Base-by-base conservation (phyloP, 192 early-diverging fungal genomes). In the Piromyces sp. region DNA sequence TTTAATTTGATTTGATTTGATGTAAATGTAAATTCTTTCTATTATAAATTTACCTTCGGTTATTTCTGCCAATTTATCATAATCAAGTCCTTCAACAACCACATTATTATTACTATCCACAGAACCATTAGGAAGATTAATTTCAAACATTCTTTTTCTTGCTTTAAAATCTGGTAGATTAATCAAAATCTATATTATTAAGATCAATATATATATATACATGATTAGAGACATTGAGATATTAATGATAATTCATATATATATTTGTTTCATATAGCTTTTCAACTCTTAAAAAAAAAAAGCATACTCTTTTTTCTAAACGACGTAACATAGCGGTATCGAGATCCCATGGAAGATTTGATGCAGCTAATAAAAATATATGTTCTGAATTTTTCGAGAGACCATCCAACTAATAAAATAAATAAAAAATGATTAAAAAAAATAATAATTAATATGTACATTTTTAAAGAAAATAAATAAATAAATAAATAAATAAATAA, bases 301-400 rank as follows among this genome's bases (percentile, higher is more conserved):
- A 6, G 15, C 30, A 30, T 82, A 88, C 87, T 79, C 90, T 80
- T 83, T 90, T 90, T 78, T 89, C 90, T n/a, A 89, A 81, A 38
- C 90, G 82, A 51, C 90, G 82, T 16, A 89, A 83, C 87, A 91
- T 89, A 29, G 90, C 90, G 28, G 83, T 83, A 80, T 91, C 90
- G 29, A 91, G 84, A 81, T 91, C 88, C 90, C 90, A 91, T 16
- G 90, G 90, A 30, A 91, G 36, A 80, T 91, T 91, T 5, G 87
- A 83, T 26, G 90, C 90, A 1, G 88, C 90, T 11, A 91, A 82
- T 17, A 91, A 80, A 79, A 91, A 89, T 13, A 91, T 86, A 79
- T 83, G 87, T 17, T 85, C 87, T 29, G 40, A 81, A 30, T 84
- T 82, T 83, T 91, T 88, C 29, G 86, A 80, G 14, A 91, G 81